These are phyloP conservation scores for Calonectria naviculata DNA, from an alignment of 2,329 filamentous ascomycete species.

Conservation along the genomic window DNA sequence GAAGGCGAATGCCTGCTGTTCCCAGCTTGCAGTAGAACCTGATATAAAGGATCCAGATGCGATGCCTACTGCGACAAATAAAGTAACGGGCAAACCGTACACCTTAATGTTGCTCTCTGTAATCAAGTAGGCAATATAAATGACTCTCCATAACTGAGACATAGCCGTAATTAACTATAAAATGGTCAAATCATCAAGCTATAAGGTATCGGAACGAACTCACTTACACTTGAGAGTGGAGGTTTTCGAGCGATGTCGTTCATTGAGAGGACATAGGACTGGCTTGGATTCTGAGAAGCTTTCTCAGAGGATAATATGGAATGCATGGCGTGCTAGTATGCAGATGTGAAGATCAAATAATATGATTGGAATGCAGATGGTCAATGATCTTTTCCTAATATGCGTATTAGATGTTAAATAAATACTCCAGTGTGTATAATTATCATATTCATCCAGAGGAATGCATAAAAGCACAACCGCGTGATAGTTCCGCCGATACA, in stretches of 20 bases:
- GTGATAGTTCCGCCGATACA: too few relatives aligned
- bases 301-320: neutral
- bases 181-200: neutral
- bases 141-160: neutral
- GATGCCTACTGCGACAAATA: neutral
- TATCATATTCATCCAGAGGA: too few relatives aligned
- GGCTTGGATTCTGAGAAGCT: neutral
- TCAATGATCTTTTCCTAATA: too few relatives aligned
- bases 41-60: neutral
- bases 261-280: neutral
- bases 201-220: neutral
- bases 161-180: neutral
- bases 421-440: too few relatives aligned
- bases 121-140: neutral
- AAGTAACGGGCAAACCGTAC: neutral
- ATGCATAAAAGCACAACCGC: too few relatives aligned
- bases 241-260: neutral
- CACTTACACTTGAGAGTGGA: neutral
- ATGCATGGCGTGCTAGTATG: neutral
- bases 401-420: too few relatives aligned
- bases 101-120: conserved; percentile 1
- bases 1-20: neutral
- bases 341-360: neutral
- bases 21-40: neutral
- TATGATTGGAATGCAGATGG: neutral